phyloP scores from a whole-genome alignment of 805 yeast genomes.

The Hanseniaspora occidentalis region DNA sequence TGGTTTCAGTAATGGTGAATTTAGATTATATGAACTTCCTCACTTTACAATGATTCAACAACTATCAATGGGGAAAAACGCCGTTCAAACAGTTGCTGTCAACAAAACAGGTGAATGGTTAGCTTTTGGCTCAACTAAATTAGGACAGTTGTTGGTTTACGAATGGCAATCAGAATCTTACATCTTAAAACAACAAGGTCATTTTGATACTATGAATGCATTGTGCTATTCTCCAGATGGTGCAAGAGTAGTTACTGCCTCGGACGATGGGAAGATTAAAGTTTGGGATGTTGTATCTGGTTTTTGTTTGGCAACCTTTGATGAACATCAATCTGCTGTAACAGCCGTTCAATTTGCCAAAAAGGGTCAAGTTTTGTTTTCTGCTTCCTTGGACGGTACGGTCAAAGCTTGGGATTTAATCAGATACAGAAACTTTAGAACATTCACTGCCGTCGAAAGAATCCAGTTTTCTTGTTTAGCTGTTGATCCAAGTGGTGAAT shows the following conservation, averaged over 20 bases:
- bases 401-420: slow-evolving; percentile 95
- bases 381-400: slow-evolving; percentile 91
- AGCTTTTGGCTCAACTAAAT: slow-evolving; percentile 80
- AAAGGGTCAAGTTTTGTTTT: slow-evolving; percentile 80
- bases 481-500: slow-evolving; percentile 94
- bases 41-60: slow-evolving; percentile 71
- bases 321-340: slow-evolving; percentile 81
- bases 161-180: slow-evolving; percentile 99
- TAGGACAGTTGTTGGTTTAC: slow-evolving; percentile 92
- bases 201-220: slow-evolving; percentile 79
- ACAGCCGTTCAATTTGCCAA: slow-evolving; percentile 81
- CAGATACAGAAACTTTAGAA: slow-evolving; percentile 85
- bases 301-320: slow-evolving; percentile 82
- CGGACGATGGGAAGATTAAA: slow-evolving; percentile 94
- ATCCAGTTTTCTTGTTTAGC: slow-evolving; percentile 82
- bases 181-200: slow-evolving; percentile 92
- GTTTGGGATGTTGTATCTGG: slow-evolving; percentile 94
- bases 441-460: slow-evolving; percentile 83
- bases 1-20: slow-evolving; percentile 84
- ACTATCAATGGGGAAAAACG: slow-evolving; percentile 82
- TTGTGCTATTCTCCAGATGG: slow-evolving; percentile 92
- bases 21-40: slow-evolving; percentile 81
- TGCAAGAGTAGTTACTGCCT: slow-evolving; percentile 77
- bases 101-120: slow-evolving; percentile 92
- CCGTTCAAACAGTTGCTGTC: slow-evolving; percentile 69